These are phyloP conservation scores for Diospyros kaki DNA, from an alignment of 148 eudicot species.

Conservation along the genomic window DNA sequence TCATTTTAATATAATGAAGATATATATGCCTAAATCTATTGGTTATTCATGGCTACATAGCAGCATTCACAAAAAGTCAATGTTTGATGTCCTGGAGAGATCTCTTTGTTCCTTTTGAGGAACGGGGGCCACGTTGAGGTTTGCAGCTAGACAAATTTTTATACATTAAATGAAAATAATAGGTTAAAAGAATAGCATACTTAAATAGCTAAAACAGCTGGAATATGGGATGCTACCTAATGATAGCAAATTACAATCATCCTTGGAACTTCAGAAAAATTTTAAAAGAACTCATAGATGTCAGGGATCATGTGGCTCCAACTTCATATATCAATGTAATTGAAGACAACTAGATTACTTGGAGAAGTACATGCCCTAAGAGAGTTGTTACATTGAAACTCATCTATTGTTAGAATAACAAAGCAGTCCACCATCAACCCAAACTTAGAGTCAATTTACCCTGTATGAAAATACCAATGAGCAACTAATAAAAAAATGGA, in stretches of 20 bases:
- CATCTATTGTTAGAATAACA: too few relatives aligned
- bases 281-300: not conserved
- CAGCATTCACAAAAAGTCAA: not conserved
- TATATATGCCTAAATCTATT: not conserved
- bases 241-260: not conserved
- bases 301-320: not conserved
- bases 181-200: not conserved
- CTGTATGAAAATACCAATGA: too few relatives aligned
- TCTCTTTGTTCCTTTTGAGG: not conserved
- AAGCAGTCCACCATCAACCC: too few relatives aligned
- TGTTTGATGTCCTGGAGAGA: not conserved
- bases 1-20: not conserved
- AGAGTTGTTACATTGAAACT: too few relatives aligned
- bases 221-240: constrained; percentile 4
- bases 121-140: not conserved
- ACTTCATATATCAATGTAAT: too few relatives aligned
- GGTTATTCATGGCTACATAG: not conserved
- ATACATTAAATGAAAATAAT: not conserved
- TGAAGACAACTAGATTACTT: not conserved
- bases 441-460: too few relatives aligned
- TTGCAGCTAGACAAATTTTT: not conserved
- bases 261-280: not conserved
- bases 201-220: not conserved
- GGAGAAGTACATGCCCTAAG: too few relatives aligned
- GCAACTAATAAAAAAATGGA: too few relatives aligned